Percentiles rank a stretch among this genome's conserved stretches.
Evolutionary conservation across 768 basidiomycete species (phyloP).

Genomic region (Boletus pseudo-olivaceus): DNA sequence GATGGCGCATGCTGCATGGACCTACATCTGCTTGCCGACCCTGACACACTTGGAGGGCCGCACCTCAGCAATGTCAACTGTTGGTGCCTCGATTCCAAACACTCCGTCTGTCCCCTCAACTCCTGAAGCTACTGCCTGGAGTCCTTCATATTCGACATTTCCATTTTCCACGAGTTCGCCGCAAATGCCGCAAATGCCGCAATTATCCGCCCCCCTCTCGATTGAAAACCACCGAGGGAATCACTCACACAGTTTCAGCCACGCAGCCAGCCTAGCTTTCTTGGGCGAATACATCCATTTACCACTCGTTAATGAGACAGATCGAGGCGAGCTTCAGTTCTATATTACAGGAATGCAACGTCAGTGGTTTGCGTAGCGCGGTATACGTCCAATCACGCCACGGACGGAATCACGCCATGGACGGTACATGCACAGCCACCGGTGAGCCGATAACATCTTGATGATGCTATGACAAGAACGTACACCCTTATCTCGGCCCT

Average conservation of each 20-base stretch:
- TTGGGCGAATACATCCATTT: background rate
- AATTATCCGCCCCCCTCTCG: slow-evolving; percentile 8
- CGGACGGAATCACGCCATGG: slow-evolving; percentile 8
- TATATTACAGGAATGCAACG: background rate
- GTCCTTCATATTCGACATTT: background rate
- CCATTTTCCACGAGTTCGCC: slow-evolving; percentile 14
- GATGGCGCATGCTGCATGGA: background rate
- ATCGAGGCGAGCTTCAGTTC: background rate
- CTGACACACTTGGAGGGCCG: background rate
- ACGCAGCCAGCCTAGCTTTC: background rate
- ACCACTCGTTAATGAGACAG: slow-evolving; percentile 4
- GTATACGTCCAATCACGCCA: slow-evolving; percentile 9
- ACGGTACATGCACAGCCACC: slow-evolving; percentile 14
- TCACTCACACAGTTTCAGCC: slow-evolving; percentile 1
- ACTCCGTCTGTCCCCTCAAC: background rate
- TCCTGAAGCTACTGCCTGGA: background rate
- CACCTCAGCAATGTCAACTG: background rate
- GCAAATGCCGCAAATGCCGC: slow-evolving; percentile 19
- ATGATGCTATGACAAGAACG: slow-evolving; percentile 1
- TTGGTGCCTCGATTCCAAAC: slow-evolving; percentile 3
- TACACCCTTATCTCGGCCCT: slow-evolving; percentile 22
- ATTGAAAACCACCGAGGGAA: slow-evolving; percentile 17
- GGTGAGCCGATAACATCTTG: background rate
- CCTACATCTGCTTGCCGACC: slow-evolving; percentile 2
- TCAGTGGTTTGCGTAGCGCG: slow-evolving; percentile 6